Evolutionary conservation across 176 grass and related monocot species (phyloP).

Genomic region (Triticum turgidum): DNA sequence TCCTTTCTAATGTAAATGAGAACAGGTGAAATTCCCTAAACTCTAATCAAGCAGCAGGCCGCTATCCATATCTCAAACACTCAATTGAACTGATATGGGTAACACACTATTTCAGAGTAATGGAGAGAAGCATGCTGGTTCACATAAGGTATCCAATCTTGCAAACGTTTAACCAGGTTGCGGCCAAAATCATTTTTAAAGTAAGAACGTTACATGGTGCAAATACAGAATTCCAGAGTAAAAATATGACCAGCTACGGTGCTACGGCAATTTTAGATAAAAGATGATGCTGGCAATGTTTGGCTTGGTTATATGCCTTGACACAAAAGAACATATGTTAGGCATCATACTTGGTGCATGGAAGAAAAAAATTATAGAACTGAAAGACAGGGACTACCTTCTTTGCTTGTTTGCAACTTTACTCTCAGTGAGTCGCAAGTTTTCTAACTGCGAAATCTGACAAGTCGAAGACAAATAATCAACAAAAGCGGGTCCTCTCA

Average conservation of each 20-base stretch:
- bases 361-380: not conserved
- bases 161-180: not conserved
- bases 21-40: not conserved
- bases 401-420: conserved; percentile 33
- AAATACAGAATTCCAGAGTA: conserved; percentile 10
- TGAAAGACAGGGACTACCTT: conserved; percentile 47
- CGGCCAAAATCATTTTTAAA: not conserved
- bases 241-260: not conserved
- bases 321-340: not conserved
- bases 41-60: not conserved
- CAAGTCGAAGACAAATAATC: conserved; percentile 79
- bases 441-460: conserved; percentile 74
- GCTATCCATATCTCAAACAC: not conserved
- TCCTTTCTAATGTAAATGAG: not conserved
- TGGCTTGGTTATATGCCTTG: not conserved
- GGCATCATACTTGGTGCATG: not conserved
- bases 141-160: not conserved
- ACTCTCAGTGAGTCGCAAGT: conserved; percentile 55
- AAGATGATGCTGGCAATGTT: not conserved
- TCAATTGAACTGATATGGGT: not conserved
- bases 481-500: conserved; percentile 72
- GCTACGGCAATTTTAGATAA: not conserved
- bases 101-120: not conserved
- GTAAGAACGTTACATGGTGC: not conserved
- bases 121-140: not conserved